These are phyloP conservation scores for Aspergillus hortae DNA, from an alignment of 2,329 filamentous ascomycete species.

Conservation along the genomic window DNA sequence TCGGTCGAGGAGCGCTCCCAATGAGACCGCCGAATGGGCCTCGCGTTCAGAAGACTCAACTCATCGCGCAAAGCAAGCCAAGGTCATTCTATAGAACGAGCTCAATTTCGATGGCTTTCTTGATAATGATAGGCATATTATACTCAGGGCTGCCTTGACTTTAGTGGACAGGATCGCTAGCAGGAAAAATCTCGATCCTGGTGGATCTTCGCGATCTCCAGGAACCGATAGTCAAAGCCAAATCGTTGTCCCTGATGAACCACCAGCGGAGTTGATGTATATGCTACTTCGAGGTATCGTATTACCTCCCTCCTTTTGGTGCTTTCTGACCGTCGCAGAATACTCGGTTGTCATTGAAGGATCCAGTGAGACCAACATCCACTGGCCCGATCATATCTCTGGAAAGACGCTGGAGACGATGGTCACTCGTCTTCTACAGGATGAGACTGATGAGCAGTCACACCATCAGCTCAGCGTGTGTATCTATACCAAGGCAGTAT, in stretches of 20 bases:
- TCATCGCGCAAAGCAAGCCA: slow-evolving; percentile 24
- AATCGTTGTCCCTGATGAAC: slow-evolving; percentile 7
- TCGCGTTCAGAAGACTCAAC: slow-evolving; percentile 12
- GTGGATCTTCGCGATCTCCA: not conserved
- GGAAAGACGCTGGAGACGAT: slow-evolving; percentile 19
- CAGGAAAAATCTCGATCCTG: not conserved
- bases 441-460: slow-evolving; percentile 6
- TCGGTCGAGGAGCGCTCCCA: not conserved
- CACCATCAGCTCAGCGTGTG: slow-evolving; percentile 23
- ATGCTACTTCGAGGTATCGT: slow-evolving; percentile 20
- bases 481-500: slow-evolving; percentile 22
- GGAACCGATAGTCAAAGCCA: slow-evolving; percentile 1
- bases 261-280: slow-evolving; percentile 20
- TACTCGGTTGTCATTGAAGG: not conserved
- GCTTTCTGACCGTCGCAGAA: slow-evolving; percentile 3
- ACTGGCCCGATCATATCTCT: slow-evolving; percentile 28
- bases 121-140: slow-evolving; percentile 15
- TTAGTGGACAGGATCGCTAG: slow-evolving; percentile 17
- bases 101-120: slow-evolving; percentile 15
- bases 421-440: slow-evolving; percentile 13
- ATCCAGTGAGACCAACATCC: not conserved
- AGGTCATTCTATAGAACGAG: slow-evolving; percentile 20
- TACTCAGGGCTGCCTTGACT: slow-evolving; percentile 19
- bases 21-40: not conserved
- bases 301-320: not conserved